Conservation (phyloP, 2,329 filamentous ascomycete species). For the Fusarium sp. region DNA sequence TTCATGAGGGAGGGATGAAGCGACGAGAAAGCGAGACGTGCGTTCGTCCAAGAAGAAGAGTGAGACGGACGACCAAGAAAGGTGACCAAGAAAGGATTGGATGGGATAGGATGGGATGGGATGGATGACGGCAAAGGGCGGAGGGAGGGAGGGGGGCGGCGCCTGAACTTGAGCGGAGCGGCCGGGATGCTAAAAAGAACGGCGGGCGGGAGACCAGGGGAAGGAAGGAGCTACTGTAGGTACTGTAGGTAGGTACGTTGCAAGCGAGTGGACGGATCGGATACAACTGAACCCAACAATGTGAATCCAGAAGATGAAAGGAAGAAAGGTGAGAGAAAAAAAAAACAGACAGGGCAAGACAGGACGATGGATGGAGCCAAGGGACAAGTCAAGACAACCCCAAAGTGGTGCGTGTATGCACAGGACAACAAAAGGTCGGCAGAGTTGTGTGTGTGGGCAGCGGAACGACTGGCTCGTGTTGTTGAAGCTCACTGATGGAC, state of each 20-base stretch:
- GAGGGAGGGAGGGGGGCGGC: background rate
- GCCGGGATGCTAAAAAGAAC: slow-evolving; percentile 13
- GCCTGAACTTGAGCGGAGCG: slow-evolving; percentile 2
- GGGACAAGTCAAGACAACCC: background rate
- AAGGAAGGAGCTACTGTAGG: slow-evolving; percentile 16
- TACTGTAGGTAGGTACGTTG: background rate
- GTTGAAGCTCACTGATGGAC: slow-evolving; percentile 20
- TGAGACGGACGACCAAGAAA: background rate
- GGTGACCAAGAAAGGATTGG: background rate
- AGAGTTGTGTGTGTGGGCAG: slow-evolving; percentile 19
- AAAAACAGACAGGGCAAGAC: background rate
- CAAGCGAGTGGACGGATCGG: slow-evolving; percentile 3
- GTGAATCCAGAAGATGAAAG: background rate
- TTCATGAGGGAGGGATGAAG: slow-evolving; percentile 29
- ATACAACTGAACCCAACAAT: background rate
- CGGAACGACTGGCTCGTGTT: slow-evolving; percentile 24
- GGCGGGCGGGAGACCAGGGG: slow-evolving; percentile 20
- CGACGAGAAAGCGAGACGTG: background rate
- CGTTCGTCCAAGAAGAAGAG: slow-evolving; percentile 4
- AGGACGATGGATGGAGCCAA: background rate
- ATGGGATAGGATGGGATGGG: background rate
- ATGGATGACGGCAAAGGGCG: background rate
- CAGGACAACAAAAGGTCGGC: background rate
- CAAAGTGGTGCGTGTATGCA: background rate
- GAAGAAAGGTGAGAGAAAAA: background rate